Evolutionary conservation across 1,139 yeast genomes (phyloP).

Genomic region (Pichia norvegensis): DNA sequence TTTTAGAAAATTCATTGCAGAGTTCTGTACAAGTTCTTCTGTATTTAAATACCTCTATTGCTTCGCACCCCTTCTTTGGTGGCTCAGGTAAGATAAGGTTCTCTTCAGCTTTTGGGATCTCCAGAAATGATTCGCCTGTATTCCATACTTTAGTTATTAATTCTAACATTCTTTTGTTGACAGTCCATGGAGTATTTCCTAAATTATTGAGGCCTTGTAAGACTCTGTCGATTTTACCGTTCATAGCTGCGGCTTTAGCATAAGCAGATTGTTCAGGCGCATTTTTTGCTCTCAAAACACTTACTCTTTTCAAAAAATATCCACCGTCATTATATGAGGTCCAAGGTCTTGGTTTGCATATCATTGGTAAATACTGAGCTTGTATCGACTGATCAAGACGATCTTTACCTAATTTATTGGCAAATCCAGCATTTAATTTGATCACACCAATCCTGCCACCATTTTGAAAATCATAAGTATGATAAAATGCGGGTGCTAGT

Average conservation of each 20-base stretch:
- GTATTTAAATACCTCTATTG: slow-evolving; percentile 62
- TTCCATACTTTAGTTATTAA: slow-evolving; percentile 81
- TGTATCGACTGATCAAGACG: slow-evolving; percentile 60
- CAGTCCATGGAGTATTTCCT: slow-evolving; percentile 90
- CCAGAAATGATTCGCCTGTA: slow-evolving; percentile 67
- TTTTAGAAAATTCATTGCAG: slow-evolving; percentile 54
- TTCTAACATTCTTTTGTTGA: slow-evolving; percentile 63
- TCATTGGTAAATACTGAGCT: slow-evolving; percentile 91
- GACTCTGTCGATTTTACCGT: slow-evolving; percentile 56
- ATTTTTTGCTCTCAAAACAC: slow-evolving; percentile 69
- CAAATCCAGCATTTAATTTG: slow-evolving; percentile 63
- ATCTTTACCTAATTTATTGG: slow-evolving; percentile 61
- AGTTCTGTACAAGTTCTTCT: slow-evolving; percentile 50
- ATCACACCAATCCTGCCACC: slow-evolving; percentile 81
- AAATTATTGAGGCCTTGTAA: slow-evolving; percentile 81
- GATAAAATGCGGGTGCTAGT: slow-evolving; percentile 84
- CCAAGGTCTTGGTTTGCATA: slow-evolving; percentile 87
- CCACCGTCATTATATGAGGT: slow-evolving; percentile 76
- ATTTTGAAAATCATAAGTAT: slow-evolving; percentile 70
- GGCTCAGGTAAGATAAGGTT: slow-evolving; percentile 55
- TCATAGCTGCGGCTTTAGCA: slow-evolving; percentile 71
- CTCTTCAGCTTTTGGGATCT: slow-evolving; percentile 61
- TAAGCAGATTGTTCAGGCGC: slow-evolving; percentile 89
- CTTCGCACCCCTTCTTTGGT: slow-evolving; percentile 65
- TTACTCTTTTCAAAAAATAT: slow-evolving; percentile 54